Base-by-base conservation (phyloP, 1,284 basidiomycete genomes). In the Coniferiporia weirii region DNA sequence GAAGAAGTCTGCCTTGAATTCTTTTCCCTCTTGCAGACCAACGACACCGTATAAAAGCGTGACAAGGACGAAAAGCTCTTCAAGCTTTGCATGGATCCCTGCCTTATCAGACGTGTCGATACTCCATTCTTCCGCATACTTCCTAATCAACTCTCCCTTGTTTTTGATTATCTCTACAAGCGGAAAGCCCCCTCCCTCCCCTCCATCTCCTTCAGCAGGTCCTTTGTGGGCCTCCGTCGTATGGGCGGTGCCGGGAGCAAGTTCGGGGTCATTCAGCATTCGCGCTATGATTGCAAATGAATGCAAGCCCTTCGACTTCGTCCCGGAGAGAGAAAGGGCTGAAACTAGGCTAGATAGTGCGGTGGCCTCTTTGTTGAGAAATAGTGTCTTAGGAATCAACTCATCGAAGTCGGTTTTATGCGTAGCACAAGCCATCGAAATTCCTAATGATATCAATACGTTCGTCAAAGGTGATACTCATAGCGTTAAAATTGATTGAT, bases 91-190 rank as follows among this genome's bases (percentile, higher is more conserved):
- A 5, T 70, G 69, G 2, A 71, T 57, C 7, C 68, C 67, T 1
- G 68, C 60, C 19, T 73, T 66, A 46, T 74, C 71, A 22, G 54
- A 32, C 12, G 35, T 38, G 20, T 58, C 49, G 19, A 58, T 70
- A 13, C 68, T 71, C 86, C 84, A 88, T 63, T 76, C 72, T 4
- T 73, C 68, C 10, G 77, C 77, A 55, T 82, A 75, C 17, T 75
- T 68, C 7, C 71, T 66, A 10, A 86, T 68, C 5, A 72, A 67
- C 2, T 73, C 68, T 0, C 77, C 75, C 17, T 74, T 68, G n/a
- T 72, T 71, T 15, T 67, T 62, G 15, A 79, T 59, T 0, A 68
- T 65, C 7, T 67, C 66, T 0, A 64, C 55, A 22, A 66, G 69
- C 22, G 52, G 48, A 36, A 61, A 50, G 0, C 20, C 46, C 27